Evolutionary conservation across 1,139 yeast genomes (phyloP).

Genomic region (Saccharomyces hybrid): DNA sequence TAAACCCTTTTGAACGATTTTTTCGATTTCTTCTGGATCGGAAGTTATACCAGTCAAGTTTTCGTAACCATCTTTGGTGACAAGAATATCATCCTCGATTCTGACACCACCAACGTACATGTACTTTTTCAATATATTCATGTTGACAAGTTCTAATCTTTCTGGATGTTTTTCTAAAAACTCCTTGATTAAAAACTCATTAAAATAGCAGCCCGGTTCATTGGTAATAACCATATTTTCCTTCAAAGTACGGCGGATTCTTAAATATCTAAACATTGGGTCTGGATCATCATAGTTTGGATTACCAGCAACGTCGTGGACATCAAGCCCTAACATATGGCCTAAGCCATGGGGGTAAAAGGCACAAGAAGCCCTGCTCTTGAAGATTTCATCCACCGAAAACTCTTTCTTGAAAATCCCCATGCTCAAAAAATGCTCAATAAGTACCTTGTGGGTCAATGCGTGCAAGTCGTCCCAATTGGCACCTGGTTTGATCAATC

Average conservation of each 20-base stretch:
- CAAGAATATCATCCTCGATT: conserved; percentile 84
- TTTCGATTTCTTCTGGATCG: conserved; percentile 73
- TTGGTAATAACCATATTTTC: conserved; percentile 84
- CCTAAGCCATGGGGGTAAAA: conserved; percentile 96
- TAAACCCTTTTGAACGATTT: conserved; percentile 65
- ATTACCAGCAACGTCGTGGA: conserved; percentile 89
- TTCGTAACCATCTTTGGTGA: conserved; percentile 69
- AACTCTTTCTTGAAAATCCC: conserved; percentile 67
- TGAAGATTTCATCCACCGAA: conserved; percentile 56
- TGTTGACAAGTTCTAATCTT: conserved; percentile 54
- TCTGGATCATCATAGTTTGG: conserved; percentile 81
- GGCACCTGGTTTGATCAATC: conserved; percentile 68
- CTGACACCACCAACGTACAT: conserved; percentile 92
- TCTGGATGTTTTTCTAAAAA: conserved; percentile 46
- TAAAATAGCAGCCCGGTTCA: conserved; percentile 92
- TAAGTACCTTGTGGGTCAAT: conserved; percentile 67
- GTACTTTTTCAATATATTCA: conserved; percentile 61
- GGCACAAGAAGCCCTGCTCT: conserved; percentile 61
- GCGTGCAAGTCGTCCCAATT: conserved; percentile 87
- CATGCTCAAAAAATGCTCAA: conserved; percentile 58
- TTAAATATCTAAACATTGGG: conserved; percentile 63
- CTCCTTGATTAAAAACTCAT: conserved; percentile 67
- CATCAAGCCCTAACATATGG: conserved; percentile 87
- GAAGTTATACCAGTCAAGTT: conserved; percentile 76
- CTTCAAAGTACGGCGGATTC: conserved; percentile 67